Evolutionary conservation across 148 eudicot genomes (phyloP).

Genomic region (Rhododendron ferrugineum): DNA sequence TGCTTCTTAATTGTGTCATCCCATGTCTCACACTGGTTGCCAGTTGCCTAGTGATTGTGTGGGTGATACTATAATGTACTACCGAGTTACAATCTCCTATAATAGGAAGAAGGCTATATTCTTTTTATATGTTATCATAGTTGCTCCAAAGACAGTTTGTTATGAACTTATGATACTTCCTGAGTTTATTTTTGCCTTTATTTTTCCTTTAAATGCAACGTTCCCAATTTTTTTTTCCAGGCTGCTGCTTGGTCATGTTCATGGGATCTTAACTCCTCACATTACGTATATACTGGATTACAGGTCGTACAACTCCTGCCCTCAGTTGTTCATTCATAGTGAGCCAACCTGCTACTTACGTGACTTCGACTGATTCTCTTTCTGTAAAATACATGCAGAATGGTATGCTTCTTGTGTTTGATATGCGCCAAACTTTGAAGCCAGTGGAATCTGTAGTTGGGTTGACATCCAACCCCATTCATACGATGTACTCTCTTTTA

Average conservation of each 20-base stretch:
- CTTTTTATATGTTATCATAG: background rate
- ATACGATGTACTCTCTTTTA: constrained; percentile 50
- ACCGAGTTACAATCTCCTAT: background rate
- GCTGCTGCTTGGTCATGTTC: constrained; percentile 97
- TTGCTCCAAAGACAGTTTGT: background rate
- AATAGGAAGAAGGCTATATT: background rate
- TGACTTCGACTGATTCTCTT: background rate
- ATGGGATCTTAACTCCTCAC: constrained; percentile 67
- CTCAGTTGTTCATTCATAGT: constrained; percentile 11
- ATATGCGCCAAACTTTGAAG: constrained; percentile 63
- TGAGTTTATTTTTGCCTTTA: background rate
- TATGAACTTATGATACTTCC: background rate
- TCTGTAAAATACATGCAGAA: constrained; percentile 43
- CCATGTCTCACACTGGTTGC: background rate
- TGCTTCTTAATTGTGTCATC: background rate
- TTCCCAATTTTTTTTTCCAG: constrained; percentile 29
- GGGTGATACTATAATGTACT: background rate
- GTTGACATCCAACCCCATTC: constrained; percentile 63
- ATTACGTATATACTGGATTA: constrained; percentile 71
- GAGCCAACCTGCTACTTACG: background rate
- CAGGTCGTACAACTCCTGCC: constrained; percentile 44
- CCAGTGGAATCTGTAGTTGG: constrained; percentile 61
- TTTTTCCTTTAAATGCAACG: background rate
- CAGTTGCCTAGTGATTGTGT: background rate
- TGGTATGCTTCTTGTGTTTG: constrained; percentile 80